These are phyloP conservation scores for Ottelia alismoides DNA, from an alignment of 106 monocot genomes.

Conservation along the genomic window DNA sequence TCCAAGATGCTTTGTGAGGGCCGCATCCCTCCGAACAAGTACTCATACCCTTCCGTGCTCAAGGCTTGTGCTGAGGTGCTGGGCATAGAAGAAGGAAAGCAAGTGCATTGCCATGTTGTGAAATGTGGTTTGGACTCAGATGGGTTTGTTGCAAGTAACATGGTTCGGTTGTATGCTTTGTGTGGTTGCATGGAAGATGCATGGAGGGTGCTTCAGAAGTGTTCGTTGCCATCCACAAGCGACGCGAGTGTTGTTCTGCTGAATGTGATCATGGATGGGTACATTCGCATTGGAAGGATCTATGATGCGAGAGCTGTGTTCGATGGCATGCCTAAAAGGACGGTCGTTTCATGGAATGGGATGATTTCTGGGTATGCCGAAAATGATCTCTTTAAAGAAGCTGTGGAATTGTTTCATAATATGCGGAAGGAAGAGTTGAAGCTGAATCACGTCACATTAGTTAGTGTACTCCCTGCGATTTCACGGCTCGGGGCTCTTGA, in stretches of 20 bases:
- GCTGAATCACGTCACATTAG: conserved; percentile 38
- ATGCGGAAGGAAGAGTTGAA: conserved; percentile 23
- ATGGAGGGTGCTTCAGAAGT: conserved; percentile 7
- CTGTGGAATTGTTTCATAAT: conserved; percentile 20
- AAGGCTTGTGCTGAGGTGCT: conserved; percentile 25
- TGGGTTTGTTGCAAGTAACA: conserved; percentile 35
- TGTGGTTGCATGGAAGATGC: conserved; percentile 32
- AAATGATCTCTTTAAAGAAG: conserved; percentile 30
- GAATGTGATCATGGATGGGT: conserved; percentile 51
- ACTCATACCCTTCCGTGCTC: conserved; percentile 37
- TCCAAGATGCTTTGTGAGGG: conserved; percentile 6
- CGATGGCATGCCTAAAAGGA: conserved; percentile 23
- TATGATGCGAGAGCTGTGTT: conserved; percentile 20
- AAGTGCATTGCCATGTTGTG: conserved; percentile 27
- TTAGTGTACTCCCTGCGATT: conserved; percentile 39
- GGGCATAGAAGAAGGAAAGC: conserved; percentile 25
- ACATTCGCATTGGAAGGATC: conserved; percentile 12
- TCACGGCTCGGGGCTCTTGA: conserved; percentile 23
- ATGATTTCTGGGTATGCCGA: conserved; percentile 33
- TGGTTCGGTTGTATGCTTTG: conserved; percentile 34
- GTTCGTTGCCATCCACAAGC: not conserved
- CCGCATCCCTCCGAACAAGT: conserved; percentile 16
- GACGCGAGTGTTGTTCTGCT: conserved; percentile 22
- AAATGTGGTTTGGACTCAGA: conserved; percentile 24
- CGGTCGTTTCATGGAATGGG: conserved; percentile 45